These are phyloP conservation scores for Carnegiea gigantea DNA, from an alignment of 179 eudicot species.

Conservation along the genomic window DNA sequence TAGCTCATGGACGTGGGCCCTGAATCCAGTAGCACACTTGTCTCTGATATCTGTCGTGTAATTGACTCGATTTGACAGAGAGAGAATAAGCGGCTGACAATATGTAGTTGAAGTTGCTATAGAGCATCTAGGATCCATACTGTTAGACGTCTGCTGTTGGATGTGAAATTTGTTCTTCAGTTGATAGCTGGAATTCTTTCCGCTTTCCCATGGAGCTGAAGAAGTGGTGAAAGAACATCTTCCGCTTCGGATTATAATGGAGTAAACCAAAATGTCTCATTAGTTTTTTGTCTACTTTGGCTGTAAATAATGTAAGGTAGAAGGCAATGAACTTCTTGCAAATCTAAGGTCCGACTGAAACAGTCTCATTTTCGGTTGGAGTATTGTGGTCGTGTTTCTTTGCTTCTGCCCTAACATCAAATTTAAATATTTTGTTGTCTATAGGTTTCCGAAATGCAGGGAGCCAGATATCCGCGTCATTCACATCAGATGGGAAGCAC, in stretches of 20 bases:
- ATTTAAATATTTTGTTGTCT: background rate
- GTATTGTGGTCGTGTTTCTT: too few relatives aligned
- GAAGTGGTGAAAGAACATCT: too few relatives aligned
- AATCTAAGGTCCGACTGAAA: too few relatives aligned
- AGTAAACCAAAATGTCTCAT: too few relatives aligned
- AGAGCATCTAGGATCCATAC: background rate
- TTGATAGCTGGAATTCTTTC: background rate
- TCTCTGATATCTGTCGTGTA: background rate
- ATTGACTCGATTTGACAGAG: background rate
- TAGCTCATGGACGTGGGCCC: background rate
- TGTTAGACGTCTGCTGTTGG: too few relatives aligned
- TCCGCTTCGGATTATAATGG: too few relatives aligned
- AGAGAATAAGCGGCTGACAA: background rate
- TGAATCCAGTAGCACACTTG: background rate
- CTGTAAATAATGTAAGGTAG: too few relatives aligned
- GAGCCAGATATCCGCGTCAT: constrained; percentile 65
- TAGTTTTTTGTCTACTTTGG: background rate
- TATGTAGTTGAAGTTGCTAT: background rate
- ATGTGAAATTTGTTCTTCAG: background rate
- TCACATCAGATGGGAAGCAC: constrained; percentile 71
- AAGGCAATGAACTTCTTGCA: too few relatives aligned
- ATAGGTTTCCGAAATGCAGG: constrained; percentile 59
- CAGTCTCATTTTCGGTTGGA: too few relatives aligned
- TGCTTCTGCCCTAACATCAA: too few relatives aligned
- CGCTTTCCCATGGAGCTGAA: background rate